phyloP scores from a whole-genome alignment of 2,329 filamentous ascomycete genomes.

The Arthrobotrys entomopaga region DNA sequence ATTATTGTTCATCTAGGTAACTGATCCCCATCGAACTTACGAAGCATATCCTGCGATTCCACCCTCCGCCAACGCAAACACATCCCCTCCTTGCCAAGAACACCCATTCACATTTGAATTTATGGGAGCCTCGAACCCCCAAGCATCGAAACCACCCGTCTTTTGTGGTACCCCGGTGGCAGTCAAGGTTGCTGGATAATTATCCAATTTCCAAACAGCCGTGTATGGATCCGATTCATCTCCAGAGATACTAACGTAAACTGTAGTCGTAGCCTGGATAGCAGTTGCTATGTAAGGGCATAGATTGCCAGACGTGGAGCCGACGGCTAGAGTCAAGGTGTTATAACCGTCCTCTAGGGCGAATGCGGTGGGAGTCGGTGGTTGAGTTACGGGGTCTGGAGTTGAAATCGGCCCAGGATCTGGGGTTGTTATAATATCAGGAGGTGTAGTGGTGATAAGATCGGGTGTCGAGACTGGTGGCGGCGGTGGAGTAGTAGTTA shows the following conservation, averaged over 20 bases:
- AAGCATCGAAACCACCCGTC: not conserved
- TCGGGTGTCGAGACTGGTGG: not conserved
- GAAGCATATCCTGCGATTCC: constrained; percentile 17
- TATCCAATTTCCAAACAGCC: constrained; percentile 25
- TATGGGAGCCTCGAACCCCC: constrained; percentile 2
- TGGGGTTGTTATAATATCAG: constrained; percentile 2
- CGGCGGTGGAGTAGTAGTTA: not conserved
- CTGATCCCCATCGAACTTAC: constrained; percentile 32
- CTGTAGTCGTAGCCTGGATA: constrained; percentile 19
- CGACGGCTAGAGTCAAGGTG: constrained; percentile 11
- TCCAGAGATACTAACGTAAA: constrained; percentile 26
- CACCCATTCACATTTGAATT: not conserved
- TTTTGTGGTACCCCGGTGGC: constrained; percentile 7
- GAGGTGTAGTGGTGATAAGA: not conserved
- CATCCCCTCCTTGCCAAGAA: constrained; percentile 7
- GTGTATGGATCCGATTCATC: constrained; percentile 21
- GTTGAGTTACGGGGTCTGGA: not conserved
- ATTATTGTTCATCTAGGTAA: not conserved
- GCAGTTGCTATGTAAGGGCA: not conserved
- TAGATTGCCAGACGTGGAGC: constrained; percentile 23
- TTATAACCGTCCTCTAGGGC: constrained; percentile 39
- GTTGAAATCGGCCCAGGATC: not conserved
- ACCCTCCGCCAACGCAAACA: constrained; percentile 6
- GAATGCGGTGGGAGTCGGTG: constrained; percentile 7
- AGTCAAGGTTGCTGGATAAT: not conserved